These are phyloP conservation scores for Coriaria nepalensis DNA, from an alignment of 306 rosid genomes.

Conservation along the genomic window DNA sequence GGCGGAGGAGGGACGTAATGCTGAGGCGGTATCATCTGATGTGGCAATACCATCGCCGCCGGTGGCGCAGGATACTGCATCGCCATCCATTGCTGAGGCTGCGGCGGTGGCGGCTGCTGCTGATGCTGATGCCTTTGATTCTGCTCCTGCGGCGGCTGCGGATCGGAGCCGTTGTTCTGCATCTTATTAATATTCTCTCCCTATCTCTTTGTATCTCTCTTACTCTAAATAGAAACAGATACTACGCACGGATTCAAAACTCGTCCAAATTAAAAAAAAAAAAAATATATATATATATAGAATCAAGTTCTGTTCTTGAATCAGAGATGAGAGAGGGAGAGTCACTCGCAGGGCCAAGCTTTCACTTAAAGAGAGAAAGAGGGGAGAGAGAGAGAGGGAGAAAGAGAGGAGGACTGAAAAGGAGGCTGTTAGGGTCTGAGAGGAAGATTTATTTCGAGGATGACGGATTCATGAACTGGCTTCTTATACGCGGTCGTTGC, in stretches of 20 bases:
- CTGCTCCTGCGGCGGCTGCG: conserved; percentile 32
- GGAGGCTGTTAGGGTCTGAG: conserved; percentile 35
- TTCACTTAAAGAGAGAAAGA: conserved; percentile 28
- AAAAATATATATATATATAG: neutral
- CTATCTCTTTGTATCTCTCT: conserved; percentile 1
- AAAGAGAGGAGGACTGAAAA: too few species aligned
- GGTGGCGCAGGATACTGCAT: conserved; percentile 58
- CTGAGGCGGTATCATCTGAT: conserved; percentile 76
- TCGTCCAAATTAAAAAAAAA: neutral
- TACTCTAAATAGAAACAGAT: neutral
- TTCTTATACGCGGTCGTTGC: conserved; percentile 41
- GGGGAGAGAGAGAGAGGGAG: conserved; percentile 14
- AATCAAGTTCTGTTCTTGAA: neutral
- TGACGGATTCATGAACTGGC: conserved; percentile 55
- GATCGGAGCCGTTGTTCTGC: conserved; percentile 75
- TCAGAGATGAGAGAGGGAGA: neutral
- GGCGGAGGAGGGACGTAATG: conserved; percentile 50
- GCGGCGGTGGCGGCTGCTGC: conserved; percentile 18
- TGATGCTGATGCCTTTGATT: conserved; percentile 16
- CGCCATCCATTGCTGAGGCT: conserved; percentile 57
- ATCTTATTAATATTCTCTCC: conserved; percentile 23
- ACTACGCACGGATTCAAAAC: conserved; percentile 12
- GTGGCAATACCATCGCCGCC: conserved; percentile 93
- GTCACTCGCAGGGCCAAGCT: too few species aligned
- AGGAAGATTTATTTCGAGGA: conserved; percentile 30